Conservation (phyloP, 768 basidiomycete species). For the Mycena floridula region DNA sequence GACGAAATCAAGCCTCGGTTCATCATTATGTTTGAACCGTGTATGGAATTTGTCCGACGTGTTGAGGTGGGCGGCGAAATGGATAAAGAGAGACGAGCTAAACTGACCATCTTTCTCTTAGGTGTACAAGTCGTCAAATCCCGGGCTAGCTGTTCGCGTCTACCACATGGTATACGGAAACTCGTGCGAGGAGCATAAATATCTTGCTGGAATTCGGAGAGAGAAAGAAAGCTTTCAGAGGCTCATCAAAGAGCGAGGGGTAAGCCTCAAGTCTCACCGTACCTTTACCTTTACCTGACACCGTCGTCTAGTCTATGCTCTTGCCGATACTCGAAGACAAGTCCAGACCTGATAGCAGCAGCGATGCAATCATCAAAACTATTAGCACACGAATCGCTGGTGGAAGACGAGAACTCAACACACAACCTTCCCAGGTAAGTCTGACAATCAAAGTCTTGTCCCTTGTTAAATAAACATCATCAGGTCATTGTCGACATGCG, state of each 20-base stretch:
- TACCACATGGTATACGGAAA: conserved; percentile 95
- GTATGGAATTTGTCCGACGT: conserved; percentile 85
- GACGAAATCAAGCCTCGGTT: conserved; percentile 86
- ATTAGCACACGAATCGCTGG: conserved; percentile 86
- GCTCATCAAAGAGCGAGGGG: conserved; percentile 87
- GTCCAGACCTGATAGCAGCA: conserved; percentile 27
- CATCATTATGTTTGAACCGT: conserved; percentile 94
- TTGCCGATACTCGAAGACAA: conserved; percentile 72
- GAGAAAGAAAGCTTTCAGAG: conserved; percentile 95
- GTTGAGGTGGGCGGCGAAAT: too few species aligned
- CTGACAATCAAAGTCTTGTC: neutral
- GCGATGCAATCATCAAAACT: conserved; percentile 66
- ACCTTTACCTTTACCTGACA: neutral
- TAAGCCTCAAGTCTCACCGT: too few species aligned
- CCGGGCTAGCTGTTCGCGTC: conserved; percentile 77
- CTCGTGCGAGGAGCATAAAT: conserved; percentile 94
- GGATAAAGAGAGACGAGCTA: too few species aligned
- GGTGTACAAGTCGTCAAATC: conserved; percentile 84
- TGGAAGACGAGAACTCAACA: conserved; percentile 62
- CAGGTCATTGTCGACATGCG: conserved; percentile 96
- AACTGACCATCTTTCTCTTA: too few species aligned
- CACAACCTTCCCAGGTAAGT: conserved; percentile 58
- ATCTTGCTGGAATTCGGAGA: conserved; percentile 78
- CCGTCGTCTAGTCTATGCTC: conserved; percentile 69
- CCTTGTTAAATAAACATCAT: neutral